phyloP scores from a whole-genome alignment of 1,139 yeast genomes.

The Wickerhamiella infanticola region DNA sequence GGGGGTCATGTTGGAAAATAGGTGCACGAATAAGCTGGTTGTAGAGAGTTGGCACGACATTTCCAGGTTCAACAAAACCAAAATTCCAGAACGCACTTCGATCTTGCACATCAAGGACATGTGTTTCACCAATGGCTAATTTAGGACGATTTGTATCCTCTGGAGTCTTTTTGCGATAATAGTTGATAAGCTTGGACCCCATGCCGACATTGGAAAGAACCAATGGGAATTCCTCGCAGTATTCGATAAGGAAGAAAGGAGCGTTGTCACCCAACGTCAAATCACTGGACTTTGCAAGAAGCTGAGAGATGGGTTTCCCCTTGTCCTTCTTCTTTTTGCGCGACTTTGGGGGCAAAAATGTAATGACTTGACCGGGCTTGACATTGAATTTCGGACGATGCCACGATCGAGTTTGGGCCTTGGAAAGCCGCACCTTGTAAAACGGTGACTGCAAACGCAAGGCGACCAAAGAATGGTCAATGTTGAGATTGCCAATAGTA shows the following conservation, averaged over 20 bases:
- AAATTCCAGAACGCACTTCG: slow-evolving; percentile 97
- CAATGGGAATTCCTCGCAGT: slow-evolving; percentile 78
- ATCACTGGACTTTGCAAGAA: slow-evolving; percentile 57
- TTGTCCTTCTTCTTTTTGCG: slow-evolving; percentile 83
- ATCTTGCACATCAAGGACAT: slow-evolving; percentile 87
- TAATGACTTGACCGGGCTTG: slow-evolving; percentile 62
- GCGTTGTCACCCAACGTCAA: slow-evolving; percentile 76
- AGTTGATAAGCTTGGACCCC: slow-evolving; percentile 89
- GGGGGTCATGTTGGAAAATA: slow-evolving; percentile 68
- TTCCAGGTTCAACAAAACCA: slow-evolving; percentile 93
- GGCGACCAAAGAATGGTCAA: slow-evolving; percentile 89
- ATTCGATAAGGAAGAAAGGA: slow-evolving; percentile 64
- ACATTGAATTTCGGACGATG: slow-evolving; percentile 67
- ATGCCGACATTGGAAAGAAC: slow-evolving; percentile 82
- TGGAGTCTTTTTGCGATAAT: slow-evolving; percentile 69
- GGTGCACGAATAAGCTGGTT: slow-evolving; percentile 92
- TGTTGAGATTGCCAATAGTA: slow-evolving; percentile 76
- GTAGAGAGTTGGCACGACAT: slow-evolving; percentile 82
- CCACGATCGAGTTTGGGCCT: slow-evolving; percentile 57
- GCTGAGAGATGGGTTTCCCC: slow-evolving; percentile 63
- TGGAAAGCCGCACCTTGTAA: slow-evolving; percentile 63
- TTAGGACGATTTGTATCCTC: slow-evolving; percentile 84
- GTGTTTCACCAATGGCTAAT: slow-evolving; percentile 83
- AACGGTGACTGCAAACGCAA: slow-evolving; percentile 77
- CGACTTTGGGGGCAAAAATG: slow-evolving; percentile 58